Conservation (phyloP, 768 basidiomycete genomes). For the Suillus weaverae region DNA sequence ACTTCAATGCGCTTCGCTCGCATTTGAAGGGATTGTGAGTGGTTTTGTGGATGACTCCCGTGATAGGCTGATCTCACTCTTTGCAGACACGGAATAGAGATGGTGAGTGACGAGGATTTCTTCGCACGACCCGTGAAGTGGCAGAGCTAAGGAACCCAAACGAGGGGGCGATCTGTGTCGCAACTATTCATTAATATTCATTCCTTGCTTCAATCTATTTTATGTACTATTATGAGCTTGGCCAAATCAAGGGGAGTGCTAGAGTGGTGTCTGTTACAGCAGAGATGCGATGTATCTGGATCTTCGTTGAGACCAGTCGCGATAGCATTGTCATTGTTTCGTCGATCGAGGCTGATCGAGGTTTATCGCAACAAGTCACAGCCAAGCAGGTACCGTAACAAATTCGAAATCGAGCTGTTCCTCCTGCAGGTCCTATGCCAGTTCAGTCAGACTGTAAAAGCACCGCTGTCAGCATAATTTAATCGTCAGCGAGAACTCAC, state of each 20-base stretch:
- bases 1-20: conserved; percentile 58
- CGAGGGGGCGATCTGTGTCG: neutral
- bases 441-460: too few relatives aligned
- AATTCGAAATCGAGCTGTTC: too few relatives aligned
- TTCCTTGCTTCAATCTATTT: neutral
- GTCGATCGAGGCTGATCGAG: too few relatives aligned
- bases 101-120: conserved; percentile 57
- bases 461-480: too few relatives aligned
- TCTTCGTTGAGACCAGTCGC: neutral
- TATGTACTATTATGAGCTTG: neutral
- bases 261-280: neutral
- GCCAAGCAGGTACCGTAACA: too few relatives aligned
- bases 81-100: conserved; percentile 48
- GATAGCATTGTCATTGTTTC: neutral
- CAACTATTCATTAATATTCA: too few relatives aligned
- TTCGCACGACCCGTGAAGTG: conserved; percentile 26
- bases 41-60: neutral
- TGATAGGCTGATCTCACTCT: conserved; percentile 11
- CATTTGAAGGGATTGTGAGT: conserved; percentile 64
- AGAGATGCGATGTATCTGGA: neutral
- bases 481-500: too few relatives aligned
- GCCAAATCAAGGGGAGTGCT: neutral
- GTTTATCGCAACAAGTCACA: too few relatives aligned
- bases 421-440: too few relatives aligned
- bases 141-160: neutral